Percentiles rank a stretch among this genome's conserved stretches.
These are phyloP conservation scores for Coemansia sp. DNA, from an alignment of 192 early-diverging fungal species.

Conservation along the genomic window DNA sequence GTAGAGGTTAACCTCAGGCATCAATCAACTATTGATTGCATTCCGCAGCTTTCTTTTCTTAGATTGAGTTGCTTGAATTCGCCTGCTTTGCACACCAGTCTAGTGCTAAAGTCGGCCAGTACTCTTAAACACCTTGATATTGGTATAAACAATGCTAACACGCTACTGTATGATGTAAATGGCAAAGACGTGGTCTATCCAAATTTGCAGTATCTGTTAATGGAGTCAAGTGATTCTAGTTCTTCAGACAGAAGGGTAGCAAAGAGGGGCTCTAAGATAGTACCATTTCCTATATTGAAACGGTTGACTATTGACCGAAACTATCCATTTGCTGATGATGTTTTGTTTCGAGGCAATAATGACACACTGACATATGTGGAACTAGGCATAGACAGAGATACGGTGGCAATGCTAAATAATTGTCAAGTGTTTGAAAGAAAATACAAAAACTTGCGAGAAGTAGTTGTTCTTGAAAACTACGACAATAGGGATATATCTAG, in stretches of 20 bases:
- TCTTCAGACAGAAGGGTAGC: no score
- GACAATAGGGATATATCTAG: no score
- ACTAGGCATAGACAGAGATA: not conserved
- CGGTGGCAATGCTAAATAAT: not conserved
- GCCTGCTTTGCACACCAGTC: not conserved
- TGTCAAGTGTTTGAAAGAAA: not conserved
- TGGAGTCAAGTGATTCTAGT: not conserved
- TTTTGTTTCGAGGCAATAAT: slow-evolving; percentile 13
- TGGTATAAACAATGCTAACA: not conserved
- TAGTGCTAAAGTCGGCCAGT: not conserved
- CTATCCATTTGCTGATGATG: slow-evolving; percentile 16
- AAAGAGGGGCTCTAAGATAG: not conserved
- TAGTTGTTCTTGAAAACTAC: not conserved
- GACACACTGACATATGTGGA: slow-evolving; percentile 1
- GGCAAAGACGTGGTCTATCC: not conserved
- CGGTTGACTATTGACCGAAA: not conserved
- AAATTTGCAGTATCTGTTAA: slow-evolving; percentile 5
- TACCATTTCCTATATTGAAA: not conserved
- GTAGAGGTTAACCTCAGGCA: not conserved
- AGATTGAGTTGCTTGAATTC: not conserved
- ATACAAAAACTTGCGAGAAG: not conserved
- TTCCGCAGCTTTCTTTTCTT: not conserved
- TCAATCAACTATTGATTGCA: not conserved
- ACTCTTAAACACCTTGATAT: not conserved
- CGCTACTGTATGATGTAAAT: not conserved